These are phyloP conservation scores for Xylaria sp. DNA, from an alignment of 2,329 filamentous ascomycete species.

Conservation along the genomic window DNA sequence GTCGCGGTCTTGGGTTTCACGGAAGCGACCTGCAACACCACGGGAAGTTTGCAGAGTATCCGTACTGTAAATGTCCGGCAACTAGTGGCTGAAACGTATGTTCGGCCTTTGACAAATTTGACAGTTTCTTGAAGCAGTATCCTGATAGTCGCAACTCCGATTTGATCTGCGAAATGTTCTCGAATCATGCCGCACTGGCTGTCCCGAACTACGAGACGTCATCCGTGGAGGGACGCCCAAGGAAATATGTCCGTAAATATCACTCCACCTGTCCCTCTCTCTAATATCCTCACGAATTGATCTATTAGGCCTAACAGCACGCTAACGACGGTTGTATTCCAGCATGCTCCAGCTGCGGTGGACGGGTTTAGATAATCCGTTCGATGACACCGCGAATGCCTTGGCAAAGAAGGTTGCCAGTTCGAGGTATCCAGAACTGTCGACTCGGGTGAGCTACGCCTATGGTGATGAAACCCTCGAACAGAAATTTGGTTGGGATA, in stretches of 20 bases:
- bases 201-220: constrained; percentile 31
- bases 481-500: constrained; percentile 4
- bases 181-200: constrained; percentile 20
- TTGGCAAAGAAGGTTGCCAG: too few relatives aligned
- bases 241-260: constrained; percentile 29
- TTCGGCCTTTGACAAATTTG: constrained; percentile 28
- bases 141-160: constrained; percentile 13
- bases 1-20: too few relatives aligned
- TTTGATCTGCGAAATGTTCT: constrained; percentile 25
- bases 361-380: too few relatives aligned
- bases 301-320: too few relatives aligned
- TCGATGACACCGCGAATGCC: too few relatives aligned
- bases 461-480: constrained; percentile 13
- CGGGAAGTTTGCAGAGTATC: background rate
- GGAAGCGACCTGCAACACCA: too few relatives aligned
- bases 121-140: constrained; percentile 22
- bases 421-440: background rate
- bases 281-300: background rate
- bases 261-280: background rate
- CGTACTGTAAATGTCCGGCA: constrained; percentile 2
- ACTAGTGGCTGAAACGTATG: constrained; percentile 14
- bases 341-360: too few relatives aligned
- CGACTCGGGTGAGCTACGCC: constrained; percentile 12
- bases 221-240: constrained; percentile 33
- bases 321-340: too few relatives aligned